phyloP scores from a whole-genome alignment of 2,329 filamentous ascomycete species.

The Helotiales sp. region DNA sequence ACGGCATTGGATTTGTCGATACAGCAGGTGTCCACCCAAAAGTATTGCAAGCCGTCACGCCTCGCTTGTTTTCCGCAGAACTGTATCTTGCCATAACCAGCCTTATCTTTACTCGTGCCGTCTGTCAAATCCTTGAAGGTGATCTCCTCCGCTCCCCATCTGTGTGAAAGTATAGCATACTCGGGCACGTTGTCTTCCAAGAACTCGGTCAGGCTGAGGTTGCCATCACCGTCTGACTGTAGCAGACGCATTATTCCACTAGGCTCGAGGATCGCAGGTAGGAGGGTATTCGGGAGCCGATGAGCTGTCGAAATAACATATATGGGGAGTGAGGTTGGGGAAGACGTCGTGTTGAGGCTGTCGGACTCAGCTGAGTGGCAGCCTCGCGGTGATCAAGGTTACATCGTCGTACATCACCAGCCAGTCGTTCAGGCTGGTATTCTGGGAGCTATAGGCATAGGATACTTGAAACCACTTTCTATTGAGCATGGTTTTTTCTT shows the following conservation, averaged over 20 bases:
- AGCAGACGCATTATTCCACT: too few species aligned
- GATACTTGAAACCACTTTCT: slow-evolving; percentile 11
- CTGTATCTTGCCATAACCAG: slow-evolving; percentile 18
- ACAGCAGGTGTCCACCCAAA: too few species aligned
- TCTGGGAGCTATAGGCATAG: slow-evolving; percentile 14
- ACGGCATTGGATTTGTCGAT: too few species aligned
- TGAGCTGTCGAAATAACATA: slow-evolving; percentile 11
- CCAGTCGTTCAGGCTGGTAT: slow-evolving; percentile 12
- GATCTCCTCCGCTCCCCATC: slow-evolving; percentile 17
- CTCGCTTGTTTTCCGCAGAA: too few species aligned
- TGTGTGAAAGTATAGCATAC: too few species aligned
- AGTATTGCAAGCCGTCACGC: too few species aligned
- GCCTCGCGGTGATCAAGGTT: slow-evolving; percentile 19
- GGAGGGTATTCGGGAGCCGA: slow-evolving; percentile 8
- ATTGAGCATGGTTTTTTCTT: too few species aligned
- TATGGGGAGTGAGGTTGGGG: slow-evolving; percentile 11
- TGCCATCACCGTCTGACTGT: slow-evolving; percentile 2
- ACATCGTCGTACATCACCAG: slow-evolving; percentile 17
- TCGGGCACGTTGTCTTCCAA: slow-evolving; percentile 15
- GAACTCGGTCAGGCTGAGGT: slow-evolving; percentile 17
- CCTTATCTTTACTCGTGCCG: slow-evolving; percentile 6
- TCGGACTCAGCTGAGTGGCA: slow-evolving; percentile 18
- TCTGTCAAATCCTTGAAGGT: slow-evolving; percentile 16
- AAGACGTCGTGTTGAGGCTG: slow-evolving; percentile 18
- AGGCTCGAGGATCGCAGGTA: slow-evolving; percentile 6